Conservation (phyloP, 176 grass and related monocot genomes). For the Microstegium vimineum region DNA sequence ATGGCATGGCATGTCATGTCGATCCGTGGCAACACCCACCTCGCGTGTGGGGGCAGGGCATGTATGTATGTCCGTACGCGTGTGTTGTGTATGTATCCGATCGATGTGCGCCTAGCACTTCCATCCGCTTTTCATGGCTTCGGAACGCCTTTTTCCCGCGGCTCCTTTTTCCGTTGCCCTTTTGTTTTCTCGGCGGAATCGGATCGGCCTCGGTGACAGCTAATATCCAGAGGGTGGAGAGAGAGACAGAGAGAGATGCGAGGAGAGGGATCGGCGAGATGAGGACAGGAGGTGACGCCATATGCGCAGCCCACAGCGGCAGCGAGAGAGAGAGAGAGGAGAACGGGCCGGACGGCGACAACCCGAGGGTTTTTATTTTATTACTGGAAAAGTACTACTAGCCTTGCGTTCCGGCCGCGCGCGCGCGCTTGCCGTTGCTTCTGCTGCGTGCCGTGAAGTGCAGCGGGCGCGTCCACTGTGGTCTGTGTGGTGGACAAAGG, state of each 20-base stretch:
- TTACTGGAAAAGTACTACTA: neutral
- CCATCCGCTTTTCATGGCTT: neutral
- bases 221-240: constrained; percentile 35
- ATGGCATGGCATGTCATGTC: no score
- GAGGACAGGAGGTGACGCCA: constrained; percentile 23
- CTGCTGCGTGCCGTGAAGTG: no score
- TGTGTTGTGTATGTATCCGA: neutral
- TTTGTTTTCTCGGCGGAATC: neutral
- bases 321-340: neutral
- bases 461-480: neutral
- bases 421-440: neutral
- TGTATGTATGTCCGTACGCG: no score
- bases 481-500: neutral
- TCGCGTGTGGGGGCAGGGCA: neutral
- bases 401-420: no score
- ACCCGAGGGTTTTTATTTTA: neutral
- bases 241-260: neutral
- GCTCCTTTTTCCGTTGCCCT: neutral
- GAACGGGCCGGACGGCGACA: constrained; percentile 8
- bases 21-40: neutral
- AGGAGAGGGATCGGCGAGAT: neutral
- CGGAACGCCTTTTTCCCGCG: neutral
- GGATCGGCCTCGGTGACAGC: constrained; percentile 46
- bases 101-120: constrained; percentile 14
- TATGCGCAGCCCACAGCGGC: neutral